These are phyloP conservation scores for Platanus orientalis DNA, from an alignment of 164 flowering plant genomes.

Conservation along the genomic window DNA sequence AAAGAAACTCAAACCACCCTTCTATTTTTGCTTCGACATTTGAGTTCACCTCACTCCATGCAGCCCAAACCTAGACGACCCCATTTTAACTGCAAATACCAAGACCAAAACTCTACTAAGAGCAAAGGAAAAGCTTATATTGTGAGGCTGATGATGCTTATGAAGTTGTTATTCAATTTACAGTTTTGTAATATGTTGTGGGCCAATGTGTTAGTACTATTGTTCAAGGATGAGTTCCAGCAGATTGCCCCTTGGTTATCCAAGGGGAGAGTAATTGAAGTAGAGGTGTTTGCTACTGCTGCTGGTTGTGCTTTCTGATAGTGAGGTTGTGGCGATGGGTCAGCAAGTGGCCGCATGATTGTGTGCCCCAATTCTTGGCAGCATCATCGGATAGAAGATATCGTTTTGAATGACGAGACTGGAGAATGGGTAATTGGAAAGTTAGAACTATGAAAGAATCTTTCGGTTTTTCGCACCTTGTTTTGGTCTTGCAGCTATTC, in stretches of 20 bases:
- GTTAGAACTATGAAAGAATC: no score
- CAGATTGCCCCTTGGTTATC: slow-evolving; percentile 30
- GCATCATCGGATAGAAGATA: slow-evolving; percentile 13
- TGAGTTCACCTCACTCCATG: slow-evolving; percentile 57
- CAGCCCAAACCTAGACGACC: slow-evolving; percentile 47
- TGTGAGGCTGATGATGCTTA: no score
- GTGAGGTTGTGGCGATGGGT: slow-evolving; percentile 58
- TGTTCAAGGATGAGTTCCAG: slow-evolving; percentile 39
- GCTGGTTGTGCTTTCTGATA: slow-evolving; percentile 49
- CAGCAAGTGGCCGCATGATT: slow-evolving; percentile 68
- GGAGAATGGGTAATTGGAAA: no score
- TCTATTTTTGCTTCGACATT: slow-evolving; percentile 46
- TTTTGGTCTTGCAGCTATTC: no score
- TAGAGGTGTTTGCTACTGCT: slow-evolving; percentile 33
- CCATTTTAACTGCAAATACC: slow-evolving; percentile 46
- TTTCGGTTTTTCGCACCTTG: no score
- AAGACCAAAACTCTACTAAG: neutral
- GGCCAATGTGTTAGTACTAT: slow-evolving; percentile 38
- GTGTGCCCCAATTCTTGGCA: slow-evolving; percentile 64
- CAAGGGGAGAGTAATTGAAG: slow-evolving; percentile 29
- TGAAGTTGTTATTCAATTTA: no score
- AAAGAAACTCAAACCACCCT: slow-evolving; percentile 60
- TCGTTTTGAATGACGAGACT: no score
- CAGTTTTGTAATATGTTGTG: slow-evolving; percentile 46
- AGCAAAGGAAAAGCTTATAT: neutral